Evolutionary conservation across 2,329 filamentous ascomycete genomes (phyloP).

Genomic region (Periconia macrospinosa): DNA sequence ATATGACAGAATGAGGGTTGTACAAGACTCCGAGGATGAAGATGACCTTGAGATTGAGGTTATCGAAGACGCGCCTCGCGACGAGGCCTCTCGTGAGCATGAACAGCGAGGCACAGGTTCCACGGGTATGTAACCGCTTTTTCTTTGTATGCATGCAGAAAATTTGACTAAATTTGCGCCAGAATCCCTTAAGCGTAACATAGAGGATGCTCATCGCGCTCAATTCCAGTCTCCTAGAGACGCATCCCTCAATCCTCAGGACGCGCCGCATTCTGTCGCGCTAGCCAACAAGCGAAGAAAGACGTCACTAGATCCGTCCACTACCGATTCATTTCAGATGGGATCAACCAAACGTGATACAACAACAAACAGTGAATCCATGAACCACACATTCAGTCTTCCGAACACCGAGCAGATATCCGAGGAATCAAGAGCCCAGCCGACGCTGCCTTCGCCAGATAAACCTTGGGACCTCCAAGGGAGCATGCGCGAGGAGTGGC

Average conservation of each 20-base stretch:
- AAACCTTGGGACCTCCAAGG: constrained; percentile 29
- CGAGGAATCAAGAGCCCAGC: background rate
- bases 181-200: constrained; percentile 28
- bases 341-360: constrained; percentile 4
- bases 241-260: constrained; percentile 7
- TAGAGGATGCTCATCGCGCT: constrained; percentile 27
- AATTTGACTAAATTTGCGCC: background rate
- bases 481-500: constrained; percentile 41
- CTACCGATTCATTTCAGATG: background rate
- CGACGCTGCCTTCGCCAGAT: constrained; percentile 3
- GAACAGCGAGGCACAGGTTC: constrained; percentile 26
- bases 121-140: constrained; percentile 23
- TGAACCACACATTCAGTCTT: constrained; percentile 9
- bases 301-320: constrained; percentile 13
- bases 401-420: constrained; percentile 1
- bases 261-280: constrained; percentile 21
- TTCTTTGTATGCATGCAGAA: too few species aligned
- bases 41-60: constrained; percentile 26
- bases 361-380: background rate
- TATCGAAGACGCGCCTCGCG: constrained; percentile 17
- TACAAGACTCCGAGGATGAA: constrained; percentile 44
- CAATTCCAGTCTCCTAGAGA: constrained; percentile 23
- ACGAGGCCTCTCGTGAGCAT: constrained; percentile 9
- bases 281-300: constrained; percentile 27
- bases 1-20: constrained; percentile 24